phyloP scores from a whole-genome alignment of 768 basidiomycete species.

The Botryobasidium botryosum region DNA sequence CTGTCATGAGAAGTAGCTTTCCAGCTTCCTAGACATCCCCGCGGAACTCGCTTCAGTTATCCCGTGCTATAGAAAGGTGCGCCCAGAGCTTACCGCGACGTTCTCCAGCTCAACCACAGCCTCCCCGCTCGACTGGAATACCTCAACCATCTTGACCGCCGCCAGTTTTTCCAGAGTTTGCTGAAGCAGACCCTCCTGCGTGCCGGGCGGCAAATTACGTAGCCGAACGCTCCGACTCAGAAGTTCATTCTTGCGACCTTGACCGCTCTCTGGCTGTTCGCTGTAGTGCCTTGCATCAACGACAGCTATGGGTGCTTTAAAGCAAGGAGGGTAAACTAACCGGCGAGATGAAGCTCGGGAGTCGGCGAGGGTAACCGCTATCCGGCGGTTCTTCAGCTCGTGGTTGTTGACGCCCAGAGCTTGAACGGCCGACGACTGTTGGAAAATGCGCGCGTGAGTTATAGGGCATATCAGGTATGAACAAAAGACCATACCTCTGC shows the following conservation, averaged over 20 bases:
- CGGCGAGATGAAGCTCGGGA: constrained; percentile 39
- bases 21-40: constrained; percentile 7
- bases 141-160: constrained; percentile 52
- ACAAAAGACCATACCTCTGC: constrained; percentile 37
- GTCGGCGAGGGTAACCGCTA: constrained; percentile 78
- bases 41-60: neutral
- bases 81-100: constrained; percentile 23
- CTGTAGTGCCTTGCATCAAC: neutral
- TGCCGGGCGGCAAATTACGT: constrained; percentile 49
- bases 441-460: neutral
- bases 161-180: constrained; percentile 72
- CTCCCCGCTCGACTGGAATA: constrained; percentile 38
- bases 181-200: constrained; percentile 85
- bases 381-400: constrained; percentile 77
- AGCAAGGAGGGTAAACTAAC: constrained; percentile 22
- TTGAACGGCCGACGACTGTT: constrained; percentile 47
- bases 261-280: constrained; percentile 19
- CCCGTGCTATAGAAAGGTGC: neutral
- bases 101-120: constrained; percentile 26
- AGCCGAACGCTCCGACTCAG: constrained; percentile 61
- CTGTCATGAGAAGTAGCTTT: constrained; percentile 6
- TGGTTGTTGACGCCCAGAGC: constrained; percentile 70
- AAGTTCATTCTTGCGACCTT: constrained; percentile 36
- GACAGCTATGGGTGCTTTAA: no score
- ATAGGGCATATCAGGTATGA: neutral